Conservation (phyloP, 2,329 filamentous ascomycete genomes). For the Paracorniculantispora psalliotae region DNA sequence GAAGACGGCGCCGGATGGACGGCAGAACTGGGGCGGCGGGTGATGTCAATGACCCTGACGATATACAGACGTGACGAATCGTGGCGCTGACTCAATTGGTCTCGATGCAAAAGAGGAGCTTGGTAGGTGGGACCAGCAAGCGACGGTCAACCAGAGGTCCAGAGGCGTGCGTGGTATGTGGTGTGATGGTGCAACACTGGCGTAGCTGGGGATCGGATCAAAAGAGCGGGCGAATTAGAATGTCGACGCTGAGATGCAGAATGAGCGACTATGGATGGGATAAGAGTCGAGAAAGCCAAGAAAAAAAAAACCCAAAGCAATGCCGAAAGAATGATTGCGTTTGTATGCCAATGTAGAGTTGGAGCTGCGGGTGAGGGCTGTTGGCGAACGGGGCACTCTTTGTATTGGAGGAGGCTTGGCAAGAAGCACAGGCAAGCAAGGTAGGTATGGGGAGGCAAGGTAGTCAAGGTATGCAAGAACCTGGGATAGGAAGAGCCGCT, state of each 20-base stretch:
- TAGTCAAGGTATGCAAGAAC: neutral
- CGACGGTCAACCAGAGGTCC: neutral
- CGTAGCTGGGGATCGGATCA: neutral
- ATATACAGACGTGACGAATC: neutral
- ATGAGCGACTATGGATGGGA: neutral
- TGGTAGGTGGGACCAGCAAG: neutral
- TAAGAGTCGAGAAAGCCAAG: neutral
- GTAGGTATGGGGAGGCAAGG: neutral
- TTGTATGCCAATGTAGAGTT: neutral
- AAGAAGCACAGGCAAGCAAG: conserved; percentile 2
- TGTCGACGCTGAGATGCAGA: neutral
- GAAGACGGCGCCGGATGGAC: neutral
- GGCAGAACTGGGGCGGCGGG: neutral
- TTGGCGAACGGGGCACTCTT: neutral
- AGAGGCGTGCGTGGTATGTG: neutral
- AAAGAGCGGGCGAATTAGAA: neutral
- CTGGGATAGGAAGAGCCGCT: neutral
- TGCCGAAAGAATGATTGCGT: neutral
- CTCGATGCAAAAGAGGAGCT: neutral
- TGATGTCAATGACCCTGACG: neutral
- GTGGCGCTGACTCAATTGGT: conserved; percentile 3
- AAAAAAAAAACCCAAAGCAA: neutral
- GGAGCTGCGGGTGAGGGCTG: neutral
- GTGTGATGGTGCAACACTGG: neutral
- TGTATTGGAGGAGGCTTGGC: conserved; percentile 5